Conservation (phyloP, 306 rosid genomes). For the Acmispon strigosus region DNA sequence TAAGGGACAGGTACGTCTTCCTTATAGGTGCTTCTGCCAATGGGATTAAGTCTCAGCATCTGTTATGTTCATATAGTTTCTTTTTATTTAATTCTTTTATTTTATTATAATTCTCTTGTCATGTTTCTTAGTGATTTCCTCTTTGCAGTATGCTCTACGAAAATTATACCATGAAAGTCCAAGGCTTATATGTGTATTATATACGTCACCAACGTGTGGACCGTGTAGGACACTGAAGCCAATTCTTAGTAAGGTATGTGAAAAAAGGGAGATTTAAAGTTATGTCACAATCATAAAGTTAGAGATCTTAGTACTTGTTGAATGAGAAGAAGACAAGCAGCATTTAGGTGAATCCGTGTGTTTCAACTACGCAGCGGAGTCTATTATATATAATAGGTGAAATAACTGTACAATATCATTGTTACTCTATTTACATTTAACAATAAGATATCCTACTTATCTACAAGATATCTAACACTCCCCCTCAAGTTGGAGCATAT, state of each 20-base stretch:
- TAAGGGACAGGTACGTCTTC: slow-evolving; percentile 63
- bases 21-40: slow-evolving; percentile 4
- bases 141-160: slow-evolving; percentile 80
- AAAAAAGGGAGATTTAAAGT: neutral
- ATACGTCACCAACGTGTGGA: slow-evolving; percentile 87
- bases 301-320: neutral
- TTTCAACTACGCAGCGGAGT: no score
- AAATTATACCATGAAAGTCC: slow-evolving; percentile 96
- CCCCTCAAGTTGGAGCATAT: no score
- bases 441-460: no score
- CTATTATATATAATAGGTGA: no score
- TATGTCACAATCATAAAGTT: slow-evolving; percentile 2
- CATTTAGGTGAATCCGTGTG: no score
- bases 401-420: no score
- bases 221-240: slow-evolving; percentile 97
- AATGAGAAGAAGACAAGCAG: no score
- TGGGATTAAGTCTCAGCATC: neutral
- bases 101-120: neutral
- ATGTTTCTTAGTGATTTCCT: neutral
- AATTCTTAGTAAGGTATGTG: slow-evolving; percentile 81
- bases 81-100: slow-evolving; percentile 6
- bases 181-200: slow-evolving; percentile 82
- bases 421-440: no score
- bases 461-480: no score
- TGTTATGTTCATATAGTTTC: neutral